Conservation (phyloP, 768 basidiomycete genomes). For the Lentinula sp. region DNA sequence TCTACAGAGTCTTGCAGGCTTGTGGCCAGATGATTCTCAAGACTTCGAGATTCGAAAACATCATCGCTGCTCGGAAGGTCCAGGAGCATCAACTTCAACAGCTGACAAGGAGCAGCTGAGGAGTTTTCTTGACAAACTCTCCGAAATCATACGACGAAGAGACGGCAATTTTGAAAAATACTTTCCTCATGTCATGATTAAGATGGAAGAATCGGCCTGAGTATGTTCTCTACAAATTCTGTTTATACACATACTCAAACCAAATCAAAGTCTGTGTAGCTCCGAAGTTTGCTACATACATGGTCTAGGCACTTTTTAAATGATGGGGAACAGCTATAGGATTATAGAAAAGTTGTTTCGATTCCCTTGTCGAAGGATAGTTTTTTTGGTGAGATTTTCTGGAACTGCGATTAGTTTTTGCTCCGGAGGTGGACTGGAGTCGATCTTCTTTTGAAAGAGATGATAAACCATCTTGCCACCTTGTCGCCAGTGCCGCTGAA, state of each 20-base stretch:
- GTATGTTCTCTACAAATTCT: not conserved
- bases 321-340: constrained; percentile 10
- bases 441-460: constrained; percentile 54
- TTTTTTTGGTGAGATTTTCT: constrained; percentile 45
- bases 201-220: not conserved
- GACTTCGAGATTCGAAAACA: not conserved
- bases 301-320: too few relatives aligned
- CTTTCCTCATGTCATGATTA: not conserved
- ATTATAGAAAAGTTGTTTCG: constrained; percentile 77
- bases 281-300: too few relatives aligned
- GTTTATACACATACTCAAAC: too few relatives aligned
- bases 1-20: not conserved
- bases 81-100: not conserved
- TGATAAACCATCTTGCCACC: constrained; percentile 87
- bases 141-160: not conserved
- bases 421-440: not conserved
- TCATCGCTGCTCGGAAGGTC: not conserved
- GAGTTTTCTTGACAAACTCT: not conserved
- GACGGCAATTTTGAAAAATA: not conserved
- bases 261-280: too few relatives aligned
- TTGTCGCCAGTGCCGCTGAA: constrained; percentile 54
- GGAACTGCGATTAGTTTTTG: not conserved
- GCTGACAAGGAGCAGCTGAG: not conserved
- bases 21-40: not conserved
- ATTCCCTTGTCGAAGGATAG: constrained; percentile 54